phyloP scores from a whole-genome alignment of 2,329 filamentous ascomycete species.

The Colletotrichum australisinense region DNA sequence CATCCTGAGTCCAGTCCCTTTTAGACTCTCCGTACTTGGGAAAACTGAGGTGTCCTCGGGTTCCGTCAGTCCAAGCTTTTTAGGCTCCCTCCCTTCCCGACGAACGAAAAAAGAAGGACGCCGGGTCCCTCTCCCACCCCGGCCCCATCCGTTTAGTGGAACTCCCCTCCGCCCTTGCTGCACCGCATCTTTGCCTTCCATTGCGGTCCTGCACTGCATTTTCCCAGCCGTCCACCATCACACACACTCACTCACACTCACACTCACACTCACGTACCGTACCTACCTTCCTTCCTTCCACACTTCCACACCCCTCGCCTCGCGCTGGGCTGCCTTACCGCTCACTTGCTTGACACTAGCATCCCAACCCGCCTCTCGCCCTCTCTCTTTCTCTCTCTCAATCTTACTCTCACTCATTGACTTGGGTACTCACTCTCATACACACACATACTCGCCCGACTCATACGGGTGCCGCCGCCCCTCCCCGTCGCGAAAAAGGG shows the following conservation, averaged over 20 bases:
- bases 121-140: constrained; percentile 30
- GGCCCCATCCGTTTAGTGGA: constrained; percentile 32
- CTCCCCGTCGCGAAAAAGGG: background rate
- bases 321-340: background rate
- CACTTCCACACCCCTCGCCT: background rate
- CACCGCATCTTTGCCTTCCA: background rate
- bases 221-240: background rate
- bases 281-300: no score
- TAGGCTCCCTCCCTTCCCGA: constrained; percentile 24
- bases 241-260: background rate
- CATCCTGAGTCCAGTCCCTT: background rate
- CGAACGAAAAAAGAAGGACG: constrained; percentile 15
- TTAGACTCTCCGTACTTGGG: background rate
- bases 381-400: background rate
- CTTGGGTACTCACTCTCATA: background rate
- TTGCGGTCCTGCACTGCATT: background rate
- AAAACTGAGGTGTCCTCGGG: constrained; percentile 10
- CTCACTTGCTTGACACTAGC: background rate
- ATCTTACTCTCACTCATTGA: background rate
- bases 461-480: background rate
- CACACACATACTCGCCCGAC: background rate
- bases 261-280: background rate
- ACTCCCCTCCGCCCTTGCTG: constrained; percentile 28
- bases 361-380: background rate
- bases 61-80: constrained; percentile 33